A percentile compares a stretch with the other conserved stretches of the same genome.
Conservation (phyloP, 1,284 basidiomycete species). For the Phylloboletellus chloephorus region DNA sequence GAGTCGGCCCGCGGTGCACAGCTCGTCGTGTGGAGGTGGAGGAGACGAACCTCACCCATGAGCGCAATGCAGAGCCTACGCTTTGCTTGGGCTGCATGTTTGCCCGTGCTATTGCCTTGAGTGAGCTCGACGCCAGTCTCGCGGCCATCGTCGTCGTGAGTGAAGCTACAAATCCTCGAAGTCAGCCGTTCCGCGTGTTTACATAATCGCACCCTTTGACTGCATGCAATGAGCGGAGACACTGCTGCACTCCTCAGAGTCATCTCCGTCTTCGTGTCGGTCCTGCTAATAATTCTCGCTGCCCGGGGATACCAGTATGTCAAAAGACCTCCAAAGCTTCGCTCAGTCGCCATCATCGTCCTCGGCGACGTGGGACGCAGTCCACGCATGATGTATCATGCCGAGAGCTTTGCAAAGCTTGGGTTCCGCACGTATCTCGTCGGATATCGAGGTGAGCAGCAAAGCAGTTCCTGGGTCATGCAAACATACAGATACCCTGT, state of each 20-base stretch:
- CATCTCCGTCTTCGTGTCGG: constrained; percentile 8
- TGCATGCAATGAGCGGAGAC: constrained; percentile 9
- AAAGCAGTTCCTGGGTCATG: not conserved
- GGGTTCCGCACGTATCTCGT: constrained; percentile 80
- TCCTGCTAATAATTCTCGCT: constrained; percentile 11
- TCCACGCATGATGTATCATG: constrained; percentile 99
- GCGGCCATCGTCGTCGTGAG: constrained; percentile 20
- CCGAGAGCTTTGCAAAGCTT: constrained; percentile 82
- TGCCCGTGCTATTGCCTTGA: constrained; percentile 13
- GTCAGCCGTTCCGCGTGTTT: constrained; percentile 8
- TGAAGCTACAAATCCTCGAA: constrained; percentile 1
- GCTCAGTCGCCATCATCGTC: constrained; percentile 83
- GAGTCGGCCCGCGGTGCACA: constrained; percentile 33
- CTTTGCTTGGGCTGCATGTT: constrained; percentile 3
- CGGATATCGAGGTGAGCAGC: constrained; percentile 73
- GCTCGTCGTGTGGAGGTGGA: constrained; percentile 20
- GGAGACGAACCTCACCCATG: constrained; percentile 26
- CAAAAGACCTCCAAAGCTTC: constrained; percentile 40
- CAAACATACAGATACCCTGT: constrained; percentile 1
- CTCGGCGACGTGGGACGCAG: constrained; percentile 94
- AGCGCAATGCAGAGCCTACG: constrained; percentile 14
- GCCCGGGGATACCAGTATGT: constrained; percentile 25
- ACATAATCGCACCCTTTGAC: constrained; percentile 15
- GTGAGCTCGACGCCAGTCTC: constrained; percentile 14
- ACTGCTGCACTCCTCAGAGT: not conserved